phyloP scores from a whole-genome alignment of 805 yeast genomes.

The Cyberlindnera xylosilytica region DNA sequence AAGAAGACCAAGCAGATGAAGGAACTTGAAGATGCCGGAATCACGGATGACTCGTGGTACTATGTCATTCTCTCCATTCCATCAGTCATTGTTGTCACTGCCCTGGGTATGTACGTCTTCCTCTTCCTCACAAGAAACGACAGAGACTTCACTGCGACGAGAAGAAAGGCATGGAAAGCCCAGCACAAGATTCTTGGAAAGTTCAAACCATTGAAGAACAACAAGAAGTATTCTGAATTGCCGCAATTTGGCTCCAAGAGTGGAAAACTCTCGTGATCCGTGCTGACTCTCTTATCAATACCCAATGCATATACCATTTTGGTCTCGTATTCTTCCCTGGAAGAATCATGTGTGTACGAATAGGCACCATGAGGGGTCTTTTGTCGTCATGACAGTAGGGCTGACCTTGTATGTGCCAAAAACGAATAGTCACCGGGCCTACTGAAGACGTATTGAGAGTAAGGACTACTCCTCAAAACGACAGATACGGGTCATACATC shows the following conservation, averaged over 20 bases:
- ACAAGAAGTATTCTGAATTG: slow-evolving; percentile 38
- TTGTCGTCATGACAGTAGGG: no score
- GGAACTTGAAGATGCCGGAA: slow-evolving; percentile 42
- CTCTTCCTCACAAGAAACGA: slow-evolving; percentile 52
- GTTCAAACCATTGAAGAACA: slow-evolving; percentile 34
- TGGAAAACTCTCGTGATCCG: slow-evolving; percentile 3
- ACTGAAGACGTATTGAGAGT: slow-evolving; percentile 19
- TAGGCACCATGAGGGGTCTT: no score
- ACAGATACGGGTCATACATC: slow-evolving; percentile 26
- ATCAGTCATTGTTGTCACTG: slow-evolving; percentile 56
- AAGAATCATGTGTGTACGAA: no score
- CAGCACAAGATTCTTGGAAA: slow-evolving; percentile 39
- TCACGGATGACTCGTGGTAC: slow-evolving; percentile 47
- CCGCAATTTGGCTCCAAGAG: slow-evolving; percentile 33
- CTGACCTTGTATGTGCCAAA: neutral
- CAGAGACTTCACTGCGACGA: slow-evolving; percentile 48
- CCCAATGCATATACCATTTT: neutral
- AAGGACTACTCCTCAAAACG: slow-evolving; percentile 13
- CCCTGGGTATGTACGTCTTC: slow-evolving; percentile 63
- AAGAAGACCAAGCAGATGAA: slow-evolving; percentile 41
- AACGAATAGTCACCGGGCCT: no score
- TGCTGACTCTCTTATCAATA: no score
- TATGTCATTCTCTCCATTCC: slow-evolving; percentile 69
- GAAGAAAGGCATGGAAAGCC: slow-evolving; percentile 32
- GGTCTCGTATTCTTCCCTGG: neutral